phyloP scores from a whole-genome alignment of 352 stramenopile species.

The Phytophthora rubi region DNA sequence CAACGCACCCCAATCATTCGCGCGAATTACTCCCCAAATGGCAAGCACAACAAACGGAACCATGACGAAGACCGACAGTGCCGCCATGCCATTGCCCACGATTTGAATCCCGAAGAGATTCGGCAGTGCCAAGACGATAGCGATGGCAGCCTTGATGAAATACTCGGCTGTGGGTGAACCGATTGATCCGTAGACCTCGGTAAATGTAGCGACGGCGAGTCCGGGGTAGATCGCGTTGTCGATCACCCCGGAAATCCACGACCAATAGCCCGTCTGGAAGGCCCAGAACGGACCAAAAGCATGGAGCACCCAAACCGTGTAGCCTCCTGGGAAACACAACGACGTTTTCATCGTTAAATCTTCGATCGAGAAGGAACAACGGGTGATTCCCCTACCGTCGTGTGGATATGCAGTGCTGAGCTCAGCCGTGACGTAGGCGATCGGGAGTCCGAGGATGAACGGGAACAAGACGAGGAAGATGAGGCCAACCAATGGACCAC shows the following conservation, averaged over 20 bases:
- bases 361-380: background rate
- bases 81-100: constrained; percentile 78
- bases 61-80: constrained; percentile 89
- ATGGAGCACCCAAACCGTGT: constrained; percentile 91
- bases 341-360: constrained; percentile 1
- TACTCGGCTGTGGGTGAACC: constrained; percentile 41
- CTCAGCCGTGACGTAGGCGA: constrained; percentile 93
- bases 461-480: constrained; percentile 88
- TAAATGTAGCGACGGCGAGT: constrained; percentile 58
- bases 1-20: constrained; percentile 43
- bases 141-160: constrained; percentile 52
- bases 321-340: constrained; percentile 55
- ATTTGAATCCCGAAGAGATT: constrained; percentile 76
- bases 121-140: constrained; percentile 45
- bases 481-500: constrained; percentile 76
- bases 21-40: constrained; percentile 40
- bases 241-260: constrained; percentile 90
- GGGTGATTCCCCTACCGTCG: constrained; percentile 32
- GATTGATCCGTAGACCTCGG: constrained; percentile 44
- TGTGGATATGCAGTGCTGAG: constrained; percentile 91
- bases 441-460: constrained; percentile 90
- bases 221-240: constrained; percentile 95
- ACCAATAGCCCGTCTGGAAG: constrained; percentile 82
- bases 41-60: constrained; percentile 88
- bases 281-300: constrained; percentile 91